Percentiles rank a stretch among this genome's conserved stretches.
These are phyloP conservation scores for Pascua sp. DNA, from an alignment of 1,284 basidiomycete species.

Conservation along the genomic window DNA sequence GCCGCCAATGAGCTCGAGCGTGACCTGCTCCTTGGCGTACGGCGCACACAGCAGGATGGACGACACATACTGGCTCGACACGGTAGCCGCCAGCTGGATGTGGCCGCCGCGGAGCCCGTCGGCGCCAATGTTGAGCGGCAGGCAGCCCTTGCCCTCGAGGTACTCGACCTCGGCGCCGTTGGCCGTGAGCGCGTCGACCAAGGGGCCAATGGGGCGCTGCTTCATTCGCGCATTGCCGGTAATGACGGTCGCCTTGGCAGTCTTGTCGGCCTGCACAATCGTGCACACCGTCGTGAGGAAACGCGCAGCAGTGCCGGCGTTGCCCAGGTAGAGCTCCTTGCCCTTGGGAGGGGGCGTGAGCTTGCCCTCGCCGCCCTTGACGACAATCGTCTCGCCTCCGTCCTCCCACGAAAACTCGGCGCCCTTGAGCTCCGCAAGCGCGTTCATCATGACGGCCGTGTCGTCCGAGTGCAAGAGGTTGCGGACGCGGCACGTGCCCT, in stretches of 20 bases:
- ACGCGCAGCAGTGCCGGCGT: constrained; percentile 95
- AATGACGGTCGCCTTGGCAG: constrained; percentile 62
- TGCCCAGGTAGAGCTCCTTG: constrained; percentile 92
- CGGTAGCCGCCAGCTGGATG: constrained; percentile 86
- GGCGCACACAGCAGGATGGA: constrained; percentile 94
- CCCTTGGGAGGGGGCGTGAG: constrained; percentile 72
- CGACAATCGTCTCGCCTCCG: constrained; percentile 85
- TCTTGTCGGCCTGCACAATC: constrained; percentile 59
- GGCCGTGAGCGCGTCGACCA: constrained; percentile 83
- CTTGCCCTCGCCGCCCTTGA: constrained; percentile 77
- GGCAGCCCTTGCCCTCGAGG: constrained; percentile 73
- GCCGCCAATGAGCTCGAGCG: constrained; percentile 84
- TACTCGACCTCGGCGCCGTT: constrained; percentile 81
- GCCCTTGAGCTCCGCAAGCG: constrained; percentile 82
- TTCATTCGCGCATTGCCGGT: constrained; percentile 99
- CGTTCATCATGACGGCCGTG: constrained; percentile 98
- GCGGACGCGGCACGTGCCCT: constrained; percentile 80
- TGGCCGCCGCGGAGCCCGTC: constrained; percentile 79
- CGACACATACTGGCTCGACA: constrained; percentile 97
- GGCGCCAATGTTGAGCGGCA: constrained; percentile 81
- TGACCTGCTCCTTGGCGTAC: constrained; percentile 76
- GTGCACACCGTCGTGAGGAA: constrained; percentile 97
- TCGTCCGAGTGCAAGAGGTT: constrained; percentile 97
- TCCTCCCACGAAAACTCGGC: constrained; percentile 91
- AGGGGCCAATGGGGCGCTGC: constrained; percentile 86